Base-by-base conservation (phyloP, 2,329 filamentous ascomycete species). In the Podosphaera aphanis region DNA sequence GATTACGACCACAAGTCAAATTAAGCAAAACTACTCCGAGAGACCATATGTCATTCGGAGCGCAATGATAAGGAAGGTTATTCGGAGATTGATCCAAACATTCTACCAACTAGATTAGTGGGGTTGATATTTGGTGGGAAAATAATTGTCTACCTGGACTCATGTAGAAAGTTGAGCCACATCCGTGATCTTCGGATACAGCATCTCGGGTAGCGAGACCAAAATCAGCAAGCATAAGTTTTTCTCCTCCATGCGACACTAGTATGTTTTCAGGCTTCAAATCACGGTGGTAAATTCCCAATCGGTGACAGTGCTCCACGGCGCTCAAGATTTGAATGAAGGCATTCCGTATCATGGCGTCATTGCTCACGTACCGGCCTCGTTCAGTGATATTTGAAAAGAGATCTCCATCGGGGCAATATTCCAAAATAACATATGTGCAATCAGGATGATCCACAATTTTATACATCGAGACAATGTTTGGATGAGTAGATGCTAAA, bases 141-240 rank as follows among this genome's bases (percentile, higher is more conserved):
- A 47, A 43, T 46, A 11, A 51, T 52, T 52, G 67, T 74, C 62
- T 80, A 94, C 88, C 88, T 74, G 90, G 90, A 59, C 85, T 93
- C 90, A 95, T 98, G 67, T 98, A 98, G 59, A 95, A 95, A 13
- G 88, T 95, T 27, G 90, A 95, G 51, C 90, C 90, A 62, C 90
- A 98, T 58, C 90, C 90, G 63, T 93, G 94, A 62, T 98, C 90
- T 55, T 85, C 81, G 52, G 88, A 93, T 54, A 79, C 70, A 53
- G 76, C 71, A 53, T 88, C 83, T 48, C 76, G 77, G 20, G 85
- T 95, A 49, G 90, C 90, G 46, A 98, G 74, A 60, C 90, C 90
- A 70, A 98, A 98, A 64, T 98, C 90, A 53, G 88, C 90, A 53
- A 98, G 73, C 67, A 95, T 93, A 59, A 93, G 83, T 31, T 84